Evolutionary conservation across 306 rosid species (phyloP).

Genomic region (Cucurbita ficifolia): DNA sequence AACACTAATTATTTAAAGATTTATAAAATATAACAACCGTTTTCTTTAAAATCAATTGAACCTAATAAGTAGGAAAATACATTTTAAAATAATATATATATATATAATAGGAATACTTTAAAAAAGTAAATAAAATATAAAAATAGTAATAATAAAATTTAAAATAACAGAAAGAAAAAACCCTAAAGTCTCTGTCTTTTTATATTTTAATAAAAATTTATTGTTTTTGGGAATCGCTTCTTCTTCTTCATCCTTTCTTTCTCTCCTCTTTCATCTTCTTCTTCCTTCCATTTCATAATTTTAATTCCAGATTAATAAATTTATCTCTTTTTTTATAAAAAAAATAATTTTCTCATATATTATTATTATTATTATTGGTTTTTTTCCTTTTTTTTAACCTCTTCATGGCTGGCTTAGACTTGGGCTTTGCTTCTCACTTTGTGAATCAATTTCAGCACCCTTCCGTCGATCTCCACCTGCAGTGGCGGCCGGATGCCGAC

Average conservation of each 20-base stretch:
- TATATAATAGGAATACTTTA: too few species aligned
- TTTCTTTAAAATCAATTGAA: too few species aligned
- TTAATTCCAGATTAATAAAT: background rate
- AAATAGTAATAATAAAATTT: background rate
- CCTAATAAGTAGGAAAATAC: too few species aligned
- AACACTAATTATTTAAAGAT: too few species aligned
- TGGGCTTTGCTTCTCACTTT: slow-evolving; percentile 89
- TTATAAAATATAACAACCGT: too few species aligned
- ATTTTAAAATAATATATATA: too few species aligned
- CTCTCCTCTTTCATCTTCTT: background rate
- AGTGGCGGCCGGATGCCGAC: slow-evolving; percentile 17
- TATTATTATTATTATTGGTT: slow-evolving; percentile 16
- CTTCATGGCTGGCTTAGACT: slow-evolving; percentile 92
- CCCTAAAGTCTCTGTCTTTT: background rate
- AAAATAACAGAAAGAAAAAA: background rate
- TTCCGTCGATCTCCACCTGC: slow-evolving; percentile 56
- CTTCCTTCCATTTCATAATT: slow-evolving; percentile 17
- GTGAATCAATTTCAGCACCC: slow-evolving; percentile 56
- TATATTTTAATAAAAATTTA: background rate
- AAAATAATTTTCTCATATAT: background rate
- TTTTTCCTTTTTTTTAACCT: slow-evolving; percentile 22
- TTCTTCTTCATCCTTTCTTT: slow-evolving; percentile 7
- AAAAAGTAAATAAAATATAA: too few species aligned
- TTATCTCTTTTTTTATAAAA: background rate
- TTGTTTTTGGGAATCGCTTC: slow-evolving; percentile 1